phyloP scores from a whole-genome alignment of 2,329 filamentous ascomycete species.

The Sphaerulina populicola region DNA sequence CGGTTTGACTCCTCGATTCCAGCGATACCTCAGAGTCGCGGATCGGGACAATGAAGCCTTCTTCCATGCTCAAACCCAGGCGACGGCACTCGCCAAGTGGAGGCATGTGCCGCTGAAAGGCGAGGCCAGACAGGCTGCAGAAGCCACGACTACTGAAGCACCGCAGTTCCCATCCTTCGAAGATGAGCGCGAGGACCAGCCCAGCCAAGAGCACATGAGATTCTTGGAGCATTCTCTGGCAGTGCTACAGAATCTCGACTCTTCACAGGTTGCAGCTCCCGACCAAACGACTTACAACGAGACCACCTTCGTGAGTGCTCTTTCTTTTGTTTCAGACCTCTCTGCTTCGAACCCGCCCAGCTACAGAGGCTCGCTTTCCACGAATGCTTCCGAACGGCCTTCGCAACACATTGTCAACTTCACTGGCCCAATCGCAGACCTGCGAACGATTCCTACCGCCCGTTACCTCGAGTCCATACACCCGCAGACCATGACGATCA shows the following conservation, averaged over 20 bases:
- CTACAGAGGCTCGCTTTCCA: slow-evolving; percentile 6
- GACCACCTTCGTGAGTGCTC: slow-evolving; percentile 34
- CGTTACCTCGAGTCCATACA: slow-evolving; percentile 56
- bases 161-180: slow-evolving; percentile 29
- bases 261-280: slow-evolving; percentile 47
- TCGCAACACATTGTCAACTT: slow-evolving; percentile 30
- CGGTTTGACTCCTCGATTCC: neutral
- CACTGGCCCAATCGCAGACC: slow-evolving; percentile 49
- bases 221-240: slow-evolving; percentile 75
- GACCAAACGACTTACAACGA: slow-evolving; percentile 27
- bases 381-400: slow-evolving; percentile 5
- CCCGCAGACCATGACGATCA: slow-evolving; percentile 74
- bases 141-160: neutral
- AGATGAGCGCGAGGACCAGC: neutral
- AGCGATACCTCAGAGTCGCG: slow-evolving; percentile 15
- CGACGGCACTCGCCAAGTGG: slow-evolving; percentile 23
- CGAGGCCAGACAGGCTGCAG: neutral
- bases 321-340: slow-evolving; percentile 25
- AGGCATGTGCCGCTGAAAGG: slow-evolving; percentile 17
- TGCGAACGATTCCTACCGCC: slow-evolving; percentile 63
- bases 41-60: neutral
- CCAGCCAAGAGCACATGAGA: slow-evolving; percentile 38
- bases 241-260: slow-evolving; percentile 57
- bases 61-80: neutral
- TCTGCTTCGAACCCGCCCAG: slow-evolving; percentile 21